Base-by-base conservation (phyloP, 1,284 basidiomycete species). In the Chalciporus sp. region DNA sequence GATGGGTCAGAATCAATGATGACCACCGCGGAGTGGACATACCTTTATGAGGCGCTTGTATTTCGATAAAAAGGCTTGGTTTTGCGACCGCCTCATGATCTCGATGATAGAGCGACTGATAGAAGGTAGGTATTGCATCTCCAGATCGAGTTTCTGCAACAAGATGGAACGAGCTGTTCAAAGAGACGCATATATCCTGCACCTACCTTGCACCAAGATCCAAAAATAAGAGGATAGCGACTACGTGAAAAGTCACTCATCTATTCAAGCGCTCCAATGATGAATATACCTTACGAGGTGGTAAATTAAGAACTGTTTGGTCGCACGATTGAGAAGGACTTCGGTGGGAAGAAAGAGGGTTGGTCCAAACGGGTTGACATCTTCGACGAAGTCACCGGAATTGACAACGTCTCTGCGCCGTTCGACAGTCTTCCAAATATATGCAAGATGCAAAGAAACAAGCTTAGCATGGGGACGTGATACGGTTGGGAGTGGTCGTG, bases 181-280 rank as follows among this genome's bases (percentile, higher is more conserved):
- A 35, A 37, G 33, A 29, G 29, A 47, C 53, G 62, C 55, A 57
- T 55, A 42, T 42, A 56, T 17, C 35, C 35, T 39, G 35, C 26
- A 63, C 63, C 51, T 68, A 86, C 87, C 73, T 80, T 76, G 62
- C 77, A 76, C 81, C 82, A 84, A 28, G 74, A 67, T 3, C 89
- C 89, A 67, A 91, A 91, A 52, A 90, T 80, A 23, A 89, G 73
- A 16, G 88, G 88, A 70, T 90, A 90, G 3, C 83, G 81, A 61
- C 88, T 90, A 59, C 39, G n/a, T 43, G 40, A 53, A 56, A 51
- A 54, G 57, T 51, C 54, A 33, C 29, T 58, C 53, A 60, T 59
- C 58, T 49, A 58, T 52, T 48, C 40, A 31, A 52, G 44, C 33
- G 7, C 42, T 42, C 51, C 54, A 51, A 39, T 39, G 40, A 52